These are phyloP conservation scores for Avena atlantica DNA, from an alignment of 176 grass and related monocot genomes.

Conservation along the genomic window DNA sequence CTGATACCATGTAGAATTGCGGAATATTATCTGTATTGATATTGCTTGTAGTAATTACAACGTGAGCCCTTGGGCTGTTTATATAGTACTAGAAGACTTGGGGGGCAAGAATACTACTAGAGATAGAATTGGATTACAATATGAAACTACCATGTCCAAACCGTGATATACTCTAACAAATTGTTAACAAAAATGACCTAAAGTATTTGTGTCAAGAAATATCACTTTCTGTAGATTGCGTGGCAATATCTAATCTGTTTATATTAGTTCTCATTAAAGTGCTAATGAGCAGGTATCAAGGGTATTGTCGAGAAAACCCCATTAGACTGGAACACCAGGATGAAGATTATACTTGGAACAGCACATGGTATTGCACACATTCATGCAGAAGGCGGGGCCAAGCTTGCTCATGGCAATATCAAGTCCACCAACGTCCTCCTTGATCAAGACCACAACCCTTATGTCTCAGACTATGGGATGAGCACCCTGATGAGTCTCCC, in stretches of 20 bases:
- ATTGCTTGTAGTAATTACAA: no score
- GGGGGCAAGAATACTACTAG: no score
- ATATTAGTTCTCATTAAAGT: conserved; percentile 43
- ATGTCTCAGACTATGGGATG: conserved; percentile 85
- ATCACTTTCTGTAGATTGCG: neutral
- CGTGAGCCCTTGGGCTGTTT: no score
- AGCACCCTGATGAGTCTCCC: conserved; percentile 70
- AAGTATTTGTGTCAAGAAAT: conserved; percentile 6
- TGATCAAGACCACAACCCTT: conserved; percentile 62
- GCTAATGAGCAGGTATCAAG: conserved; percentile 64
- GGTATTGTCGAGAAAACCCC: conserved; percentile 56
- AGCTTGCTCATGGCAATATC: conserved; percentile 91
- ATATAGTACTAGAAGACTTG: no score
- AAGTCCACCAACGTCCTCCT: conserved; percentile 96
- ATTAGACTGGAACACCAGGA: conserved; percentile 87
- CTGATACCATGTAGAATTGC: no score
- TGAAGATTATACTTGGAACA: conserved; percentile 79
- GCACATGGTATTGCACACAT: conserved; percentile 76
- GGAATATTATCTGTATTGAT: no score
- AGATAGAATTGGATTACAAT: no score
- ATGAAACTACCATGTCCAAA: no score
- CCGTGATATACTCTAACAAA: no score
- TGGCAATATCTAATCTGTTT: neutral
- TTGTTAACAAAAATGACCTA: neutral
- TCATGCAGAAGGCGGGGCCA: conserved; percentile 81